Evolutionary conservation across 768 basidiomycete species (phyloP).

Genomic region (Pilatotrama ljubarskyi): DNA sequence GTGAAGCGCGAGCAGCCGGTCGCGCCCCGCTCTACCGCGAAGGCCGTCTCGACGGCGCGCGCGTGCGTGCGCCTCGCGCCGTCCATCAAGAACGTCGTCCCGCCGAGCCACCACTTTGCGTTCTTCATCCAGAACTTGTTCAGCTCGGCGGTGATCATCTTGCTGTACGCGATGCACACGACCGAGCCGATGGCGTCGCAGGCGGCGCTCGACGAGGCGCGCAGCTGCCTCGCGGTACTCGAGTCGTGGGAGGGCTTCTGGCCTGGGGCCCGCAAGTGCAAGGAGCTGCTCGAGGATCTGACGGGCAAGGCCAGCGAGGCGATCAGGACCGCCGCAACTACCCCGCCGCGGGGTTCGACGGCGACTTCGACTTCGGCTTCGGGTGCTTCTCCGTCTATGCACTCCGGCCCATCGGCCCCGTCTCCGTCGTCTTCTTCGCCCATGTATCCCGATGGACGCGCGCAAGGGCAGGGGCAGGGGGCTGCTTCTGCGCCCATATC

Average conservation of each 20-base stretch:
- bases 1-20: conserved; percentile 71
- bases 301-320: conserved; percentile 70
- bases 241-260: conserved; percentile 84
- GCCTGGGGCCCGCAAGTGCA: conserved; percentile 89
- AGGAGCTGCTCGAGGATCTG: conserved; percentile 72
- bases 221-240: conserved; percentile 65
- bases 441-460: conserved; percentile 19
- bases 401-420: conserved; percentile 17
- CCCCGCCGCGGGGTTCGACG: conserved; percentile 23
- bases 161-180: conserved; percentile 85
- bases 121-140: conserved; percentile 90
- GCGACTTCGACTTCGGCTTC: not conserved
- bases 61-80: conserved; percentile 85
- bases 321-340: conserved; percentile 39
- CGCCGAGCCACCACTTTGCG: conserved; percentile 82
- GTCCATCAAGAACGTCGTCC: conserved; percentile 80
- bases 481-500: conserved; percentile 20
- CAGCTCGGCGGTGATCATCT: conserved; percentile 83
- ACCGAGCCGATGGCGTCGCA: conserved; percentile 62
- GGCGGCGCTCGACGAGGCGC: conserved; percentile 82
- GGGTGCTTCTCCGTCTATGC: conserved; percentile 7
- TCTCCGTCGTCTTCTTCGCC: conserved; percentile 21
- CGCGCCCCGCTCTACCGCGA: conserved; percentile 70
- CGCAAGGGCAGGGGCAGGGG: conserved; percentile 1
- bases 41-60: conserved; percentile 82